Percentiles rank a stretch among this genome's conserved stretches.
Conservation (phyloP, 768 basidiomycete species). For the Dioszegia crocea region DNA sequence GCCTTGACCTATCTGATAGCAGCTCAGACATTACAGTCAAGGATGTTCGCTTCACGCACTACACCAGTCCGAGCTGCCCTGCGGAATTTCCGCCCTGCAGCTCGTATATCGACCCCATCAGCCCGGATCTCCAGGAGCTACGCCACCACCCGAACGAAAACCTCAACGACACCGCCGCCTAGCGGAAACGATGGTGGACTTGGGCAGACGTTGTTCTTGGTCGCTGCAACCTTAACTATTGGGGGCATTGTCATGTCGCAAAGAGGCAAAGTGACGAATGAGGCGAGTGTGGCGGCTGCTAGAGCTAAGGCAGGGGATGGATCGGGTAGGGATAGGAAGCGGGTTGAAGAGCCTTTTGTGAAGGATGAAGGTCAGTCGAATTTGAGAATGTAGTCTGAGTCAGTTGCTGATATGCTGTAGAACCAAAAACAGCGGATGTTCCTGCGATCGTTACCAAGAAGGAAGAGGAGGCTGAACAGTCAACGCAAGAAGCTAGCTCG, state of each 20-base stretch:
- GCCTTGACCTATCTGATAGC: too few species aligned
- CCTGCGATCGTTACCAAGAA: conserved; percentile 6
- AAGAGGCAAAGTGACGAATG: conserved; percentile 6
- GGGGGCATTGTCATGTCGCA: conserved; percentile 5
- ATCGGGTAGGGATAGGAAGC: conserved; percentile 1
- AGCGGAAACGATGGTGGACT: neutral
- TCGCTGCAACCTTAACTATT: neutral
- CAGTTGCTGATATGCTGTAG: neutral
- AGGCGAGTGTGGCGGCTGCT: conserved; percentile 1
- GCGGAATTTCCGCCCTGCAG: neutral
- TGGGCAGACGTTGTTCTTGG: neutral
- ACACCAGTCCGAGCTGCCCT: neutral
- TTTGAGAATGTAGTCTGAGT: neutral
- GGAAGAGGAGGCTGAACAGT: conserved; percentile 10
- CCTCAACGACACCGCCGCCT: neutral
- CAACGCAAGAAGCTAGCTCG: conserved; percentile 12
- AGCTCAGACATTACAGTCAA: too few species aligned
- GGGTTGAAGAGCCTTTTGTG: neutral
- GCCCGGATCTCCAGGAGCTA: neutral
- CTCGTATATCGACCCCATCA: neutral
- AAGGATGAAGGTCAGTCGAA: conserved; percentile 1
- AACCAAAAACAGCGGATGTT: neutral
- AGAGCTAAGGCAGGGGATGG: conserved; percentile 1
- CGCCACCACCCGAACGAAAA: neutral
- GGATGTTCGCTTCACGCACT: neutral